Base-by-base conservation (phyloP, 768 basidiomycete genomes). In the Rhizopogon sp. region DNA sequence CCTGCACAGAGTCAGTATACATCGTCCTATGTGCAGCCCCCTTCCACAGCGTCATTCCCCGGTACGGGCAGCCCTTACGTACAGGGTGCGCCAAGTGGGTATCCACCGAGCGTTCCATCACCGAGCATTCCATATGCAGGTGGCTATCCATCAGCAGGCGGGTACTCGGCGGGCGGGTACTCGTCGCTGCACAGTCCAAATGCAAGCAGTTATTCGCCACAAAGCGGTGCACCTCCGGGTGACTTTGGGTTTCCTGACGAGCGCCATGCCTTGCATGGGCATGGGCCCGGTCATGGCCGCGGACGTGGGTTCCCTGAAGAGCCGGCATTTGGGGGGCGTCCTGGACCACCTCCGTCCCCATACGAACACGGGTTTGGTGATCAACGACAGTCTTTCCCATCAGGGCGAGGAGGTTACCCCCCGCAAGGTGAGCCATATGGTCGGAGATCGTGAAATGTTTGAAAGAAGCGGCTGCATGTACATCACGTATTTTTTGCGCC, bases 271-370 rank as follows among this genome's bases (percentile, higher is more conserved):
- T 62, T 63, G 16, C 64, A 60, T 31, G 52, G 60, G 57, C 70
- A 60, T 39, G 64, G 64, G 45, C 43, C 25, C 3, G 69, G 69
- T 43, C 25, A 44, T 6, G 69, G 69, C 0, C 73, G 70, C 44
- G 62, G 60, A 10, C 73, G 70, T 41, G 62, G 59, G 14, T 79
- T 77, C 65, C 77, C 77, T 29, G 70, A 67, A 41, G 66, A 68
- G 5, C 67, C 66, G 41, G 62, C 62, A 16, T 71, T 70, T 56
- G 67, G 67, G 40, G 65, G 58, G n/a, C 55, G 54, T 39, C 39
- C 45, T 9, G 37, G 17, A 17, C 50, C 50, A n/a, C 35, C 22
- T 41, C 51, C 31, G 16, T 61, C 52, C 45, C 46, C 55, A 9
- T 40, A 37, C 14, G 47, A 49, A 37, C 47, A 6, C 10, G 9